Evolutionary conservation across 73 alveolate species (phyloP).

Genomic region (Symbiodinium natans): DNA sequence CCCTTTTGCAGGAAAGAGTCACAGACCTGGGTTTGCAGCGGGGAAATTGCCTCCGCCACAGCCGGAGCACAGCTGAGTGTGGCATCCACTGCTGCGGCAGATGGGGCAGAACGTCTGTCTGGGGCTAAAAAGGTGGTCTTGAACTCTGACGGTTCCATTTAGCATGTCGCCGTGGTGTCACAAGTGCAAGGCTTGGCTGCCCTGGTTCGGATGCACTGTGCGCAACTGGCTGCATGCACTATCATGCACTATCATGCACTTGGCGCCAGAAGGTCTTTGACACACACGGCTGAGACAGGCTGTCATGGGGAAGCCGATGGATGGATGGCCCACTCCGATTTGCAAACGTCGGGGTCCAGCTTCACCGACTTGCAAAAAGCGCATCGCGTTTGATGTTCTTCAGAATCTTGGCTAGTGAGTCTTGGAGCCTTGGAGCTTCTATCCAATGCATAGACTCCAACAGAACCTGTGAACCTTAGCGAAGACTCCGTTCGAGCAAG

Average conservation of each 20-base stretch:
- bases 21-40: background rate
- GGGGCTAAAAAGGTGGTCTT: background rate
- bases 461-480: too few relatives aligned
- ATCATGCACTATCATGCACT: too few relatives aligned
- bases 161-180: background rate
- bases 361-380: background rate
- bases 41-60: background rate
- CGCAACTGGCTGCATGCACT: too few relatives aligned
- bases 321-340: constrained; percentile 1
- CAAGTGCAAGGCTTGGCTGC: background rate
- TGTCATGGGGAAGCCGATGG: constrained; percentile 51
- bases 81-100: background rate
- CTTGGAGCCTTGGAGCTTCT: too few relatives aligned
- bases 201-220: background rate
- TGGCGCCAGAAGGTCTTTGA: background rate
- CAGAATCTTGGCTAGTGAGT: background rate
- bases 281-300: background rate
- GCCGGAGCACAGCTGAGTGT: background rate
- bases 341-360: background rate
- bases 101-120: background rate
- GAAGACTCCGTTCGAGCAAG: too few relatives aligned
- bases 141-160: background rate
- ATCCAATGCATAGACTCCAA: too few relatives aligned
- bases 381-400: too few relatives aligned
- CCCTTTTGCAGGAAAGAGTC: constrained; percentile 1